Base-by-base conservation (phyloP, 2,329 filamentous ascomycete genomes). In the Sclerotinia spermophila region DNA sequence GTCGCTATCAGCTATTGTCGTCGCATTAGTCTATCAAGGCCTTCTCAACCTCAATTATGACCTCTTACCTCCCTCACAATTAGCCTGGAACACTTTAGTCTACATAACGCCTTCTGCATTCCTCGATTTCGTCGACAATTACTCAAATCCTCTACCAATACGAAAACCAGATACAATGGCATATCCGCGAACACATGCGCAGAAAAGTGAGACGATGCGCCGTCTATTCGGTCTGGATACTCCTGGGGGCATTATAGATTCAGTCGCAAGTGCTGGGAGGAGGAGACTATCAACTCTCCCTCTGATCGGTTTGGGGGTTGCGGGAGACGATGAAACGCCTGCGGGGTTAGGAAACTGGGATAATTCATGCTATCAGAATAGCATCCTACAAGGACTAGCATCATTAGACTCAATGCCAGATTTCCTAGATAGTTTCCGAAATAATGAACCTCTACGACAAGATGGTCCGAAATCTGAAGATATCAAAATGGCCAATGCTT, bases 281-380 rank as follows among this genome's bases (percentile, higher is more conserved):
- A 85, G 86, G 69, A 84, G 86, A 30, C 79, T 89, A 3, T 83
- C 82, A 53, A 85, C 84, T 19, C 79, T 90, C 27, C 73, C 78
- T 33, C 72, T 75, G 3, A 73, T 79, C 19, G 76, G 74, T n/a
- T 72, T 77, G 64, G 61, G 86, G 21, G 24, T 33, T n/a, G 42
- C 21, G 78, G 68, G 79, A 74, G 80, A 79, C 35, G 77, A 81
- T 35, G 82, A 85, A 59, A 80, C 81, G 44, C 91, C 84, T 65
- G 85, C 83, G 2, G 96, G 96, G 0, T 82, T 98, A 68, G 93
- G 93, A 15, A 99, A 99, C 79, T 90, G 90, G 82, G 93, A 97
- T 82, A 97, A 97, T 79, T 97, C 94, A 1, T 98, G 96, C 83
- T 99, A 97, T 80, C 96, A 98, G 81, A 99, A 99, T 81, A 97